Base-by-base conservation (phyloP, 192 early-diverging fungal species). In the Gigaspora rosea region DNA sequence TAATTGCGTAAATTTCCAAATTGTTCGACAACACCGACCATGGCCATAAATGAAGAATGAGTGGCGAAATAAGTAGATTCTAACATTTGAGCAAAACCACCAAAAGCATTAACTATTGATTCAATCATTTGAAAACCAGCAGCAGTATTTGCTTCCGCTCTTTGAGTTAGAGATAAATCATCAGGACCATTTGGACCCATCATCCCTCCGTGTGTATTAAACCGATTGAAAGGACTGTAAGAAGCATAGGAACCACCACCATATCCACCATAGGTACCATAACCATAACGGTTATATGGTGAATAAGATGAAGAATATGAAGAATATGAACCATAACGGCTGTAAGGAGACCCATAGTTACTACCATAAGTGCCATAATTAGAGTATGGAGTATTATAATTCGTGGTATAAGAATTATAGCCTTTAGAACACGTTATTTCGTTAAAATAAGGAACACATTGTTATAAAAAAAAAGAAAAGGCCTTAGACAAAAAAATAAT, bases 11-110 rank as follows among this genome's bases (percentile, higher is more conserved):
- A 80, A 81, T 94, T 88, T n/a, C 96, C 94, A 76, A 99, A 94
- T 82, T 99, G 97, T 75, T 99, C 97, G 56, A 94, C 95, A n/a
- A 99, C 95, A 48, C 96, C 97, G 18, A 98, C 91, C 89, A 98
- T 96, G 16, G 96, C 94, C 94, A 97, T 93, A 71, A 94, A 94
- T 10, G 88, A 92, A 11, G 93, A 94, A 80, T 96, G 94, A 0
- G 97, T 99, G 20, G 97, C 96, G 86, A 95, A 93, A 80, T 96
- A 98, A 8, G 97, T 99, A 1, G 94, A 96, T 73, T 98, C 97
- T 47, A 99, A 90, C 97, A 99, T 98, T 66, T 95, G 95, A 10
- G 96, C 90, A 86, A 99, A 97, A 15, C 96, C 96, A 48, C 93
- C 96, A 89, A 99, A 99, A 0, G 96, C 94, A 51, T 95, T 94